A percentile compares a stretch with the other conserved stretches of the same genome.
Evolutionary conservation across 768 basidiomycete genomes (phyloP).

Genomic region (Myochromella boudieri): DNA sequence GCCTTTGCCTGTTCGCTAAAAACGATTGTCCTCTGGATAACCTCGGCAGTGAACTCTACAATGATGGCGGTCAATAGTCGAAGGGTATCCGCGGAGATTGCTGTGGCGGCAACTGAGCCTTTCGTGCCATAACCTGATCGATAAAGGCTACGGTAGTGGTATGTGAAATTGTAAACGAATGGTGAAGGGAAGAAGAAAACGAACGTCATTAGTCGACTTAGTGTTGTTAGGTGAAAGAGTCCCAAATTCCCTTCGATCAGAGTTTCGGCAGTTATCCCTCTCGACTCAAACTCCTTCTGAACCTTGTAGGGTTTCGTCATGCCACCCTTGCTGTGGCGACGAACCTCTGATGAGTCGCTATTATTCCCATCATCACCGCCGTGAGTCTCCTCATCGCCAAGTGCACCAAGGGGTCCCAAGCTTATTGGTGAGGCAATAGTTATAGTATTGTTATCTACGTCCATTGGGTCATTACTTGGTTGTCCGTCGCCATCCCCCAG

Average conservation of each 20-base stretch:
- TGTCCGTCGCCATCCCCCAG: neutral
- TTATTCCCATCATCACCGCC: neutral
- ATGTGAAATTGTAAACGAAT: neutral
- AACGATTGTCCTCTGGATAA: constrained; percentile 51
- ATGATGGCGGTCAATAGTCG: constrained; percentile 43
- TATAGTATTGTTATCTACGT: constrained; percentile 7
- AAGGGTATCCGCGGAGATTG: constrained; percentile 52
- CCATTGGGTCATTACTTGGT: constrained; percentile 9
- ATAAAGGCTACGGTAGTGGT: constrained; percentile 16
- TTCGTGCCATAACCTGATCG: constrained; percentile 21
- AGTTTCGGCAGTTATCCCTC: constrained; percentile 44
- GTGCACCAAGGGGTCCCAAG: neutral
- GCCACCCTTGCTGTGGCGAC: constrained; percentile 28
- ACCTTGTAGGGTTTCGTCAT: constrained; percentile 46
- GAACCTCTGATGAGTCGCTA: constrained; percentile 1
- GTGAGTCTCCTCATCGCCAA: neutral
- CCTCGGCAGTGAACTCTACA: constrained; percentile 49
- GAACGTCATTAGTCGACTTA: constrained; percentile 42
- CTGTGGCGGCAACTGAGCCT: constrained; percentile 18
- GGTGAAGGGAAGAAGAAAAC: neutral
- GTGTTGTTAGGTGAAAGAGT: constrained; percentile 43
- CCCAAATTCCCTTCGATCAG: constrained; percentile 45
- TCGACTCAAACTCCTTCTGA: constrained; percentile 36
- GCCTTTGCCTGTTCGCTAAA: constrained; percentile 58
- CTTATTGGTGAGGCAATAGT: neutral